Percentiles rank a stretch among this genome's conserved stretches.
Conservation (phyloP, 2,329 filamentous ascomycete genomes). For the Phaeosphaeriaceae sp. region DNA sequence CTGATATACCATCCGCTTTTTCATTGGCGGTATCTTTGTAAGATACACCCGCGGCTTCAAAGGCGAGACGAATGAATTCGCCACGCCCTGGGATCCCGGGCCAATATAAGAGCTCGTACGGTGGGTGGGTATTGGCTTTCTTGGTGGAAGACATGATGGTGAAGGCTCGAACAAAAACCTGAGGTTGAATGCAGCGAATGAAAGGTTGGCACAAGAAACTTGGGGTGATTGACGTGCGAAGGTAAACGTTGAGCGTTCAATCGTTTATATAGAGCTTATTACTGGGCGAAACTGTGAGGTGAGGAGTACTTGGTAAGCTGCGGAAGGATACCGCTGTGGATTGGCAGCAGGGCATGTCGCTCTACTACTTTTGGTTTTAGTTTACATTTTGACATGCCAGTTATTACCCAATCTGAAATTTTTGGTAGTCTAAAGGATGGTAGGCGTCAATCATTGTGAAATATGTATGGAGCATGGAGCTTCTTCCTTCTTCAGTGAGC, state of each 20-base stretch:
- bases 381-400: too few species aligned
- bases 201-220: too few species aligned
- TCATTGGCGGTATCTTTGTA: constrained; percentile 68
- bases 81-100: constrained; percentile 74
- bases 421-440: too few species aligned
- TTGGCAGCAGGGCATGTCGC: background rate
- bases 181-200: background rate
- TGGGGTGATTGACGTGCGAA: background rate
- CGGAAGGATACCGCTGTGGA: constrained; percentile 1
- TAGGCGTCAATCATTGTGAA: too few species aligned
- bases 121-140: constrained; percentile 42
- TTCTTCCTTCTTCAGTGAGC: too few species aligned
- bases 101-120: constrained; percentile 75
- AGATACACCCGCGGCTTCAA: constrained; percentile 70
- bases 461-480: too few species aligned
- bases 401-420: too few species aligned
- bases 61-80: constrained; percentile 73
- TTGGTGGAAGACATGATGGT: constrained; percentile 32
- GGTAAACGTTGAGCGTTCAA: background rate
- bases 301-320: background rate
- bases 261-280: background rate
- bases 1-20: constrained; percentile 51
- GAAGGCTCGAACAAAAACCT: background rate
- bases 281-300: constrained; percentile 23
- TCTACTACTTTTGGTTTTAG: too few species aligned